These are phyloP conservation scores for Chaetomium globosum DNA, from an alignment of 2,329 filamentous ascomycete species.

Conservation along the genomic window DNA sequence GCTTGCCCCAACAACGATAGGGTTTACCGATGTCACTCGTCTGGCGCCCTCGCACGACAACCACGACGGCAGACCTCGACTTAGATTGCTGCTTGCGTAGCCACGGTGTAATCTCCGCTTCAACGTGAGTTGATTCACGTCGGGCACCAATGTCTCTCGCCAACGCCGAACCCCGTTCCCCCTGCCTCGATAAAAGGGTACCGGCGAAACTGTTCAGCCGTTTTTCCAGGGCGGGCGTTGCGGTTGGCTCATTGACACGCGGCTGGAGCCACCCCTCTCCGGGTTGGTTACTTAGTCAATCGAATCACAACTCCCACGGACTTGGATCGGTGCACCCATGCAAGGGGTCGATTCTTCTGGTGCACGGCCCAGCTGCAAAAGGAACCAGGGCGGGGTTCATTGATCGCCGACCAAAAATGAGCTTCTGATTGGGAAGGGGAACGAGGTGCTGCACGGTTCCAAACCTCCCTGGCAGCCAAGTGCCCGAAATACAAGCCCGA, in stretches of 20 bases:
- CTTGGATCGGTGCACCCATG: slow-evolving; percentile 24
- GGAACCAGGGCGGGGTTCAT: not conserved
- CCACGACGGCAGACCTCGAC: not conserved
- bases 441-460: not conserved
- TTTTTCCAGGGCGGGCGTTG: slow-evolving; percentile 1
- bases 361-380: slow-evolving; percentile 7
- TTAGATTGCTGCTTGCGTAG: not conserved
- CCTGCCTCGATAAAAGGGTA: not conserved
- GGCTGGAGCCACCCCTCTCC: slow-evolving; percentile 2
- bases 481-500: not conserved
- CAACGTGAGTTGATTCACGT: not conserved
- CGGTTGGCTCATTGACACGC: not conserved
- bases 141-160: not conserved
- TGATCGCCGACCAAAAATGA: not conserved
- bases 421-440: slow-evolving; percentile 13
- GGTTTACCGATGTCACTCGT: slow-evolving; percentile 5
- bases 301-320: slow-evolving; percentile 2
- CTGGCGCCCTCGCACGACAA: slow-evolving; percentile 5
- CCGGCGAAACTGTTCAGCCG: not conserved
- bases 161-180: not conserved
- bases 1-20: slow-evolving; percentile 10
- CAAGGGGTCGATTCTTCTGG: slow-evolving; percentile 13
- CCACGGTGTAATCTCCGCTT: not conserved
- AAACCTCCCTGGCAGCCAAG: not conserved
- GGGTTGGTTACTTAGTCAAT: not conserved